Base-by-base conservation (phyloP, 345 rosid genomes). In the Crucihimalaya himalaica region DNA sequence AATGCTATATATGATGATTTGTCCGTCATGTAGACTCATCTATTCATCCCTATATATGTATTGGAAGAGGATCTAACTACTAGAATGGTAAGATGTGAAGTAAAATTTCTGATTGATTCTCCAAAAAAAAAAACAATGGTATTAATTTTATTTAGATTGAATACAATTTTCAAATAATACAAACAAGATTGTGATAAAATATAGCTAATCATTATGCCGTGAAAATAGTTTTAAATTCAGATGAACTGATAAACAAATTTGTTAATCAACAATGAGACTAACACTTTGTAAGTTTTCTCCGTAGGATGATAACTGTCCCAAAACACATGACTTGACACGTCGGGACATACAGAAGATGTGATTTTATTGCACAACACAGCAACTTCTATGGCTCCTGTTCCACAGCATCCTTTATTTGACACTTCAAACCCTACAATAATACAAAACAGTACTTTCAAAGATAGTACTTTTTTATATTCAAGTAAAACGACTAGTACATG, bases 271-370 rank as follows among this genome's bases (percentile, higher is more conserved):
- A 32, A 1, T 0, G 62, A 11, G 46, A 78, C 46, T 12, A 87
- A 52, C 2, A 63, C 31, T 63, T 65, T 82, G 77, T 87, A 89
- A 9, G 90, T 76, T 62, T 72, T 74, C 51, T 89, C 96, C 0
- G 96, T 86, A 10, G 96, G 96, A 75, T 87, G 96, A 57, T 80
- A 87, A 79, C 92, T 87, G 69, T 89, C 90, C 87, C 89, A 89
- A 65, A 87, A 89, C 19, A 89, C 75, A 71, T 86, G 84, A n/a
- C 57, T 75, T 0, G 80, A 72, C 20, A 45, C 79, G 52, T 89
- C 80, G 0, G 78, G 3, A 68, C 96, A 89, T 7, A 79, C 80
- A 18, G 84, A 63, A 75, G 72, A 73, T 47, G 68, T 80, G 19
- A 80, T 72, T 29, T 72, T 56, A 65, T 76, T 90, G 51, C 97